These are phyloP conservation scores for Alternaria infectoria DNA, from an alignment of 2,329 filamentous ascomycete species.

Conservation along the genomic window DNA sequence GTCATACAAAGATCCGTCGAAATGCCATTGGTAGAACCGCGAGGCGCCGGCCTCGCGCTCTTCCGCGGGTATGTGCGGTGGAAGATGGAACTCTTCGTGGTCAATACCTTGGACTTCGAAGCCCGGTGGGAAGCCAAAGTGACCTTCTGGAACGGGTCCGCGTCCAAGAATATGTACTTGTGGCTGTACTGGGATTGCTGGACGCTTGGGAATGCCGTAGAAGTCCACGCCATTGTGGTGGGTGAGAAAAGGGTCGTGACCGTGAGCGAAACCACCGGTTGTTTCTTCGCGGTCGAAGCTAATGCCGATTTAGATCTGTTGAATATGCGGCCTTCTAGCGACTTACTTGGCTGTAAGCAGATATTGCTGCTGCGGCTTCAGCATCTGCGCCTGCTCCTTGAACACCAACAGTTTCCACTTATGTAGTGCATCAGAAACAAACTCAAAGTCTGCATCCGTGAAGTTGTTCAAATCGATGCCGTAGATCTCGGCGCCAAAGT, in stretches of 20 bases:
- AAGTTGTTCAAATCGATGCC: conserved; percentile 19
- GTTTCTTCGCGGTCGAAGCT: conserved; percentile 18
- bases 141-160: conserved; percentile 8
- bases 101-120: conserved; percentile 19
- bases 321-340: too few relatives aligned
- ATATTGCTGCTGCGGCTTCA: conserved; percentile 14
- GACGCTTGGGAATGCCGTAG: conserved; percentile 15
- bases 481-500: conserved; percentile 17
- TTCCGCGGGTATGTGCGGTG: conserved; percentile 10
- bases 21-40: conserved; percentile 1
- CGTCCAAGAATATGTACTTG: conserved; percentile 20
- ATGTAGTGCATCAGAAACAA: conserved; percentile 10
- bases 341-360: conserved; percentile 9
- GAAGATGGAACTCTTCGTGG: conserved; percentile 18
- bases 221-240: conserved; percentile 13
- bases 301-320: too few relatives aligned
- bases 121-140: conserved; percentile 16
- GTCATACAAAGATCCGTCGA: neutral
- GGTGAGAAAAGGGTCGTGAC: conserved; percentile 12
- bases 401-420: conserved; percentile 14
- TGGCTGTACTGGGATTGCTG: conserved; percentile 15
- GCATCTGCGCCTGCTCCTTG: conserved; percentile 16
- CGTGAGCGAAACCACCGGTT: conserved; percentile 17
- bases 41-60: conserved; percentile 12
- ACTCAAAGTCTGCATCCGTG: conserved; percentile 16